Base-by-base conservation (phyloP, 331 rosid genomes). In the Pyrus hybrid region DNA sequence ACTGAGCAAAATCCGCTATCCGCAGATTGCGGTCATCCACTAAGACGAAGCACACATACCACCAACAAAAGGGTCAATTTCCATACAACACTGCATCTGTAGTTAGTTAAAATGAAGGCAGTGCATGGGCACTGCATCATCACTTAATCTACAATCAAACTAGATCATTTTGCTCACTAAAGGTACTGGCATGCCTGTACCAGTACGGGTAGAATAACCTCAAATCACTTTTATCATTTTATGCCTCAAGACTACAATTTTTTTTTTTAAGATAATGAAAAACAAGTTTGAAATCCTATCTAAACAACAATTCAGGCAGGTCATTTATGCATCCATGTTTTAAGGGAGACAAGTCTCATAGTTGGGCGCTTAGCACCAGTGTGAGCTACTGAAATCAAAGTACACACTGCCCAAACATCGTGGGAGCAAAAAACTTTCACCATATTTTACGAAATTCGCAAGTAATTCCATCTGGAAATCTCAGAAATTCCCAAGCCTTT, bases 21-120 rank as follows among this genome's bases (percentile, higher is more conserved):
- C 97, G 99, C 99, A 92, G 99, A 95, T 92, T 95, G 99, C 99
- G 99, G 97, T 95, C 99, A 95, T 95, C 99, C 99, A 95, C 99
- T 95, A 90, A 95, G 97, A 90, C 91, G 93, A 95, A 83, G 97
- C 91, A 90, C 94, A 90, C 83, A 91, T 92, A 92, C 92, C 99
- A 95, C 88, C 97, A 89, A 89, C 96, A 92, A 95, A 95, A 92
- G 85, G 92, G 88, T 95, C 97, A 95, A 92, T 95, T 82, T 90
- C 93, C 97, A 83, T 84, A 85, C 87, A 88, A 89, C 86, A 95
- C 99, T 95, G 99, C 99, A 95, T 89, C 87, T 86, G 89, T 89
- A 75, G 93, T 92, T 89, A 95, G 97, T 85, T 88, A 85, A 89
- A 85, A 87, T 81, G 91, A 79, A 90, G 80, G 94, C 97, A 88